Conservation (phyloP, 2,329 filamentous ascomycete species). For the Arachnomyces sp. region DNA sequence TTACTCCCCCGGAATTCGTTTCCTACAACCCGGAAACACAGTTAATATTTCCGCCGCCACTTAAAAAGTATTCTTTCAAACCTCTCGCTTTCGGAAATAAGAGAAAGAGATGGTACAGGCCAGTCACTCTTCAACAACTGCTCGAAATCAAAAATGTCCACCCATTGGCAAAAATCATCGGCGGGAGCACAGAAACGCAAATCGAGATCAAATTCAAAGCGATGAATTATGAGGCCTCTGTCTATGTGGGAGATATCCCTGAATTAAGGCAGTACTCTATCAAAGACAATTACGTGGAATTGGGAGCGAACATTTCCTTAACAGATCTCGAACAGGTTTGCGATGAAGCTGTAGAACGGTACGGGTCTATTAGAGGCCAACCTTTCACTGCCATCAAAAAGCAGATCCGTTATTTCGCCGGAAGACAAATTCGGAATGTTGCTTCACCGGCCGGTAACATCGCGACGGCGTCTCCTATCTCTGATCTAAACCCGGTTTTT, state of each 20-base stretch:
- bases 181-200: conserved; percentile 92
- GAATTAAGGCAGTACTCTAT: conserved; percentile 79
- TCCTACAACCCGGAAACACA: conserved; percentile 91
- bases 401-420: conserved; percentile 90
- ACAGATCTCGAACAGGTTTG: conserved; percentile 87
- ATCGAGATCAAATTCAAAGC: conserved; percentile 99
- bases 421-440: conserved; percentile 93
- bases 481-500: conserved; percentile 89
- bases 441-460: conserved; percentile 92
- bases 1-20: conserved; percentile 85
- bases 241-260: conserved; percentile 87
- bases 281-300: conserved; percentile 72
- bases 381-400: conserved; percentile 88
- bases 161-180: conserved; percentile 86
- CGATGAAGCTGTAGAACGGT: conserved; percentile 68
- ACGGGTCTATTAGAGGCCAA: conserved; percentile 63
- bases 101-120: conserved; percentile 86
- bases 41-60: conserved; percentile 81
- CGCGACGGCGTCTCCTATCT: conserved; percentile 90
- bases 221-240: conserved; percentile 78
- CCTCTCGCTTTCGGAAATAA: conserved; percentile 90
- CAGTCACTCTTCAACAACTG: conserved; percentile 76
- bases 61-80: conserved; percentile 75
- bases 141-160: conserved; percentile 83
- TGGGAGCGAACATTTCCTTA: conserved; percentile 86